Evolutionary conservation across 2,329 filamentous ascomycete genomes (phyloP).

Genomic region (Lithohypha guttulata): DNA sequence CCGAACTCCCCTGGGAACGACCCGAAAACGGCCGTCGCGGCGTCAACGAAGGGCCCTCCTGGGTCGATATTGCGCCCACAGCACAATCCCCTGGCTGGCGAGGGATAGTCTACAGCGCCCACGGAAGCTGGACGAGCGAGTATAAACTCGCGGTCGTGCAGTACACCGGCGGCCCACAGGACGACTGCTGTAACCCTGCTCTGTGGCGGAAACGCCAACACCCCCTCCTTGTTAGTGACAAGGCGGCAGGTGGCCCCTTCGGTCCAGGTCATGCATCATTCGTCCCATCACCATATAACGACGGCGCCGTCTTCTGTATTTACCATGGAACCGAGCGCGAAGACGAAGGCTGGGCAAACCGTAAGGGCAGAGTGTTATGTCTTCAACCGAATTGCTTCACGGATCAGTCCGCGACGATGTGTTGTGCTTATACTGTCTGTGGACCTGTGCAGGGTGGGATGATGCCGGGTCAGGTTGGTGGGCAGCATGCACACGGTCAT

Average conservation of each 20-base stretch:
- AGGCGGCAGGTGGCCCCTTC: conserved; percentile 15
- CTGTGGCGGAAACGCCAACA: conserved; percentile 18
- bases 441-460: neutral
- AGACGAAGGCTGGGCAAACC: conserved; percentile 19
- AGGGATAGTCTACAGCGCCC: conserved; percentile 21
- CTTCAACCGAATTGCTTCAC: conserved; percentile 13
- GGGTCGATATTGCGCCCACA: conserved; percentile 10
- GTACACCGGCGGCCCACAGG: conserved; percentile 8
- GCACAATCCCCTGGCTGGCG: conserved; percentile 8
- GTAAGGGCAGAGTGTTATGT: conserved; percentile 17
- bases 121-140: conserved; percentile 21
- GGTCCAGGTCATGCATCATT: conserved; percentile 21
- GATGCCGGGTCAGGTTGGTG: neutral
- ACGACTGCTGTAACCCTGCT: conserved; percentile 11
- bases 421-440: conserved; percentile 13
- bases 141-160: conserved; percentile 18
- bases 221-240: conserved; percentile 16
- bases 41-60: conserved; percentile 21
- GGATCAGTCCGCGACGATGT: conserved; percentile 11
- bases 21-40: conserved; percentile 16
- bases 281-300: conserved; percentile 12
- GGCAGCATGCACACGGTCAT: neutral
- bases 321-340: conserved; percentile 19
- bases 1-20: conserved; percentile 18
- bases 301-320: conserved; percentile 17